Evolutionary conservation across 495 filamentous ascomycete species (phyloP).

Genomic region (Neurospora discreta): DNA sequence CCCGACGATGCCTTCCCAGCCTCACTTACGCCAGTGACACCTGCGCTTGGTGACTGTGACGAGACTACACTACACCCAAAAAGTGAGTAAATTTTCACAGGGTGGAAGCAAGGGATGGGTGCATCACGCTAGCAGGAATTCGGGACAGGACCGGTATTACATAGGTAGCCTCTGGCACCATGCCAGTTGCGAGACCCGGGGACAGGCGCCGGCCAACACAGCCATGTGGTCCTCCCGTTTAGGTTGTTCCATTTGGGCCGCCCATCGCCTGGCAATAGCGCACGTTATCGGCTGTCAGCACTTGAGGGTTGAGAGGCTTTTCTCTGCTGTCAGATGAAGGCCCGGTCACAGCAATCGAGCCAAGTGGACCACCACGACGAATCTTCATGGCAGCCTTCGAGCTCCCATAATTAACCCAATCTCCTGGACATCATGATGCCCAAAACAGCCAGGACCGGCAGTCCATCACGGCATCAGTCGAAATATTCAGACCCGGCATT

Average conservation of each 20-base stretch:
- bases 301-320: background rate
- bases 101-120: slow-evolving; percentile 22
- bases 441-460: background rate
- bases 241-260: slow-evolving; percentile 1
- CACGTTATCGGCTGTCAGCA: background rate
- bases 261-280: slow-evolving; percentile 19
- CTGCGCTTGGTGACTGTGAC: background rate
- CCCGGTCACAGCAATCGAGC: background rate
- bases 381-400: background rate
- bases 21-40: background rate
- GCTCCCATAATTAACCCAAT: background rate
- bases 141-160: slow-evolving; percentile 15
- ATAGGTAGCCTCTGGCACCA: background rate
- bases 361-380: background rate
- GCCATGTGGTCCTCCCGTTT: background rate
- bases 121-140: slow-evolving; percentile 24
- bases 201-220: slow-evolving; percentile 1
- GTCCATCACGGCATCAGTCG: background rate
- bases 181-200: slow-evolving; percentile 17
- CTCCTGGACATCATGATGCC: background rate
- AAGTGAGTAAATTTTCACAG: background rate
- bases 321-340: background rate
- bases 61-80: too few relatives aligned
- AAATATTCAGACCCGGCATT: background rate
- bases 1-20: background rate